Conservation (phyloP, 2,329 filamentous ascomycete genomes). For the Lasiodiplodia sp. region DNA sequence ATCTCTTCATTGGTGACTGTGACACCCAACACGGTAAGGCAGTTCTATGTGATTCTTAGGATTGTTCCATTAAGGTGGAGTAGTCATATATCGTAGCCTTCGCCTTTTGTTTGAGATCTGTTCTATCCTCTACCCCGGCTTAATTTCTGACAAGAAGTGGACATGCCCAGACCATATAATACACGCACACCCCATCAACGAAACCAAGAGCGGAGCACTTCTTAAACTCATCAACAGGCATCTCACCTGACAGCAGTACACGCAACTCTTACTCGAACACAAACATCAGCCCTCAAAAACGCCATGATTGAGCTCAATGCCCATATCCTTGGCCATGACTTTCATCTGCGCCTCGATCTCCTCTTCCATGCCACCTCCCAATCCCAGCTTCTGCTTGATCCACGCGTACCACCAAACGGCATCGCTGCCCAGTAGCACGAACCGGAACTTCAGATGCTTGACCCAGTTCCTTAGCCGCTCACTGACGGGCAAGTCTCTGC, state of each 20-base stretch:
- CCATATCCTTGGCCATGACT: conserved; percentile 87
- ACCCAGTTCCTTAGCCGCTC: conserved; percentile 75
- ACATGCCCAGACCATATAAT: background rate
- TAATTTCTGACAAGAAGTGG: background rate
- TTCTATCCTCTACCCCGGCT: conserved; percentile 7
- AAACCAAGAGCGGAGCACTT: background rate
- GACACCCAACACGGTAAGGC: background rate
- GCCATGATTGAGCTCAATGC: conserved; percentile 86
- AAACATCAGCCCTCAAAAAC: conserved; percentile 79
- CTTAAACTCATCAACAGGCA: background rate
- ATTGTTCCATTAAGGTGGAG: background rate
- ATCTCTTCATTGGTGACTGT: background rate
- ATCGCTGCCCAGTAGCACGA: conserved; percentile 78
- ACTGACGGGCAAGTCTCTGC: conserved; percentile 66
- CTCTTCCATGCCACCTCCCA: conserved; percentile 90
- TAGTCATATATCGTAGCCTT: background rate
- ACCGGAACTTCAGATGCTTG: conserved; percentile 80
- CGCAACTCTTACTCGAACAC: background rate
- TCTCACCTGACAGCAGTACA: background rate
- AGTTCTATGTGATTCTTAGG: background rate
- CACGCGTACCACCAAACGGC: conserved; percentile 83
- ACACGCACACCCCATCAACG: background rate
- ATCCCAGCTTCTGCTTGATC: conserved; percentile 76
- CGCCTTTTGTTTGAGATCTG: background rate
- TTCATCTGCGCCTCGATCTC: conserved; percentile 89